Evolutionary conservation across 2,329 filamentous ascomycete species (phyloP).

Genomic region (Neurospora crassa): DNA sequence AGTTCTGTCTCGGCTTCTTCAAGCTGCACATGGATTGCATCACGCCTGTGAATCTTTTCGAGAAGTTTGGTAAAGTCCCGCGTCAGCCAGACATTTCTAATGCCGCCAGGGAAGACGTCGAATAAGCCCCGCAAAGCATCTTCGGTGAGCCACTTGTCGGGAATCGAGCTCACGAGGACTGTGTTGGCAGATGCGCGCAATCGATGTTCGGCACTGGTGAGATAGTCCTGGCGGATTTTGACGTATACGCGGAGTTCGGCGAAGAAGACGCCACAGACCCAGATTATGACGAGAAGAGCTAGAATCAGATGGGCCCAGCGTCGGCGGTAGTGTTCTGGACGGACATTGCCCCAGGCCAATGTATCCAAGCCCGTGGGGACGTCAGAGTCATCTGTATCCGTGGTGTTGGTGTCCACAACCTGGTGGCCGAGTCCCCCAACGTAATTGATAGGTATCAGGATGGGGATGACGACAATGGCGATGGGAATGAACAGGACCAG

Average conservation of each 20-base stretch:
- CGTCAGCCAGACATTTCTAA: conserved; percentile 95
- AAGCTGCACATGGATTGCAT: conserved; percentile 59
- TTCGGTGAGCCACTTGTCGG: conserved; percentile 78
- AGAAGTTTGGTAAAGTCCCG: conserved; percentile 75
- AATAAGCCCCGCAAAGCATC: conserved; percentile 77
- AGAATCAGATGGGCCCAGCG: conserved; percentile 81
- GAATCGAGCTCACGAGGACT: conserved; percentile 85
- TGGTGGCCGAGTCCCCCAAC: conserved; percentile 56
- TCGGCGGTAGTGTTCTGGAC: conserved; percentile 50
- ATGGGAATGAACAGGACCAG: conserved; percentile 89
- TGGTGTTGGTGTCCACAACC: conserved; percentile 32
- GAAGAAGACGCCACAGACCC: conserved; percentile 83
- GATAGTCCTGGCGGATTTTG: conserved; percentile 84
- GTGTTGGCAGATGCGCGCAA: conserved; percentile 91
- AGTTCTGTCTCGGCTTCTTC: conserved; percentile 79
- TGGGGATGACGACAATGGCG: conserved; percentile 66
- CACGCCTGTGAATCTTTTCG: conserved; percentile 71
- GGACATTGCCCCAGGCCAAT: conserved; percentile 83
- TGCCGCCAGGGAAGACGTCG: conserved; percentile 91
- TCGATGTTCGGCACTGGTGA: conserved; percentile 91
- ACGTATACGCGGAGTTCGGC: conserved; percentile 80
- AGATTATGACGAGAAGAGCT: conserved; percentile 67
- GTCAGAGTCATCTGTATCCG: conserved; percentile 21
- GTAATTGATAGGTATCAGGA: conserved; percentile 78
- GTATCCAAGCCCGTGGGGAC: conserved; percentile 63